Evolutionary conservation across 2,329 filamentous ascomycete species (phyloP), one percentile per base, ranked within the genome.

Genomic region (Apiospora saccharicola): DNA sequence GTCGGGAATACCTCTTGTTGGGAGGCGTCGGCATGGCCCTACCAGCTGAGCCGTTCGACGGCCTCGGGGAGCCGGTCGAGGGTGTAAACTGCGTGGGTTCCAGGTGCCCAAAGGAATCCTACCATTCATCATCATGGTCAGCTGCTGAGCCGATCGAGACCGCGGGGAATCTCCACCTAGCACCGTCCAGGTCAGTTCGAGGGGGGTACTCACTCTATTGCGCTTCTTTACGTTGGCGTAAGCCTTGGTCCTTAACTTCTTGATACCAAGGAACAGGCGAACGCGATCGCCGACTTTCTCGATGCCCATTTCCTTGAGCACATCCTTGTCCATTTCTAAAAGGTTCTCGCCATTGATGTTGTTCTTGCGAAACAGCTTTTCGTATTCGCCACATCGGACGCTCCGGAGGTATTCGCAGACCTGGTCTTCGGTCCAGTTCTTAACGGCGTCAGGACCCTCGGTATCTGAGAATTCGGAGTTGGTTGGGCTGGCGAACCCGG

Each of bases 261-360:
- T 96, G 80, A 96, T 95, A 76, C 92, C 92, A 74, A 95, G 88
- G 78, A 94, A 95, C 74, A 99, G 92, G 75, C 96, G 93, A 47
- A 99, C 96, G 71, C 96, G 92, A 82, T 99, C 96, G 75, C 96
- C 96, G 75, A 99, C 94, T 83, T 98, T 99, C 77, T 98, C 97
- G 77, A 99, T 96, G 61, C 96, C 96, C 90, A 99, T 97, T 82
- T 99, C 96, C 83, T 98, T 97, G 75, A 99, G 88, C 53, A 97
- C 94, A 71, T 95, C 92, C 86, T 98, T 97, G 83, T 99, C 96
- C 88, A 98, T 96, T 84, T 99, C 96, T 77, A 99, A 88, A 64
- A 99, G 87, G 80, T 97, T 98, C 84, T 98, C 95, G 78, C 96
- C 96, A 80, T 96, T 99, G 86, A 99, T 98, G 82, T 98, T 94